phyloP scores from a whole-genome alignment of 2,329 filamentous ascomycete genomes.

The Penicillium sp. region DNA sequence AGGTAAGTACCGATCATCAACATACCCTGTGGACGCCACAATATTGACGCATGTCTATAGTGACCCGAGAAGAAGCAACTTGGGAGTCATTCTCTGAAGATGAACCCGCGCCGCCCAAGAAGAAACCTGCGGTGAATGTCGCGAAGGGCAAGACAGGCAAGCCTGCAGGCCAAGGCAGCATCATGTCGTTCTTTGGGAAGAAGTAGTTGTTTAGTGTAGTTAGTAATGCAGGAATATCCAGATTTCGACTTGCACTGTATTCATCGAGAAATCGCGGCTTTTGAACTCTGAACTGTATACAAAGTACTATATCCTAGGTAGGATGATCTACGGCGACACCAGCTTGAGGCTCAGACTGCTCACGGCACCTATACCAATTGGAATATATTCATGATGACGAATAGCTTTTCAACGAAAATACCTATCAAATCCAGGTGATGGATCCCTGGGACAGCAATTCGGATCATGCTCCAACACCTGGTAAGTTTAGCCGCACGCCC shows the following conservation, averaged over 20 bases:
- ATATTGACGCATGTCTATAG: conserved; percentile 53
- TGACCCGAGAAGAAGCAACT: conserved; percentile 80
- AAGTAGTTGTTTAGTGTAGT: conserved; percentile 56
- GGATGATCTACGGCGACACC: no score
- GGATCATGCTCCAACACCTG: no score
- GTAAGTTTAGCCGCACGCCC: no score
- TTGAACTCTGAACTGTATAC: not conserved
- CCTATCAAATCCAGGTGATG: no score
- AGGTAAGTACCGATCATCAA: conserved; percentile 59
- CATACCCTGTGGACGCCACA: not conserved
- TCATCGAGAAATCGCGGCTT: not conserved
- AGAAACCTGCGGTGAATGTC: conserved; percentile 52
- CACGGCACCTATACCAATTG: no score
- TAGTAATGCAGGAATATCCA: not conserved
- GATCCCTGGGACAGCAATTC: no score
- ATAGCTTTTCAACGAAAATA: no score
- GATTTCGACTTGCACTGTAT: not conserved
- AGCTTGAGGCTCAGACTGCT: no score
- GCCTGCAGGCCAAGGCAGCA: conserved; percentile 68
- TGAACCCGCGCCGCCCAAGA: conserved; percentile 63
- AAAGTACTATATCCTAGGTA: no score
- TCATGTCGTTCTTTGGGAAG: conserved; percentile 92
- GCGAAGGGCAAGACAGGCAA: conserved; percentile 65
- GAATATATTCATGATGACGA: no score
- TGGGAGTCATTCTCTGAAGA: conserved; percentile 97